Base-by-base conservation (phyloP, 1,284 basidiomycete genomes). In the Ganoderma lingzhi region DNA sequence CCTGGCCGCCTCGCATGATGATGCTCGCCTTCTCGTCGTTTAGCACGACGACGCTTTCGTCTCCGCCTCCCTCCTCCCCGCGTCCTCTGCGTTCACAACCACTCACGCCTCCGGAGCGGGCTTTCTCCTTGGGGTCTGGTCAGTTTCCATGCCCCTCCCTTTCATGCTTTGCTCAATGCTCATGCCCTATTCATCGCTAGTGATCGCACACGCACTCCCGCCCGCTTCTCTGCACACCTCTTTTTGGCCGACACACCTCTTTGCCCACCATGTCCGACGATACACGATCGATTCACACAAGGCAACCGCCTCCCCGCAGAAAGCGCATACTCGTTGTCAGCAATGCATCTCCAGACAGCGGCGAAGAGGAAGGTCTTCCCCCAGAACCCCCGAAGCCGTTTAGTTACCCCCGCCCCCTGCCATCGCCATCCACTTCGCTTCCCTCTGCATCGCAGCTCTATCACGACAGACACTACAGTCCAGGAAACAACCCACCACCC, bases 301-400 rank as follows among this genome's bases (percentile, higher is more conserved):
- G 71, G 64, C 42, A 53, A 15, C 56, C 58, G 10, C 74, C 73
- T 56, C 74, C 60, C 12, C 74, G 73, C 58, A 73, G 68, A 41
- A 56, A 73, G 32, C 76, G 77, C 66, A 77, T 86, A 66, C 84
- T 90, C 63, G 84, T 87, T 77, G 84, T 92, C 73, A 84, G 85
- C 68, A 92, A 92, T 77, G 88, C 87, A 15, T 83, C 86, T 75
- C 86, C 87, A 51, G 87, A 74, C 61, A 83, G 84, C 73, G 84
- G 83, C 74, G 84, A 85, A 75, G 85, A 85, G 39, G 84, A 84
- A 62, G 81, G 80, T 66, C 71, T 58, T 68, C 69, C 76, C 68
- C 63, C 76, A 63, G 71, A 75, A 48, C 70, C 70, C 32, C 63
- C 42, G 17, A 70, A 67, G 60, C 73, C 70, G 58, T 67, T 70